Base-by-base conservation (phyloP, 257 asterid genomes). In the Dorcoceras hygrometricum region DNA sequence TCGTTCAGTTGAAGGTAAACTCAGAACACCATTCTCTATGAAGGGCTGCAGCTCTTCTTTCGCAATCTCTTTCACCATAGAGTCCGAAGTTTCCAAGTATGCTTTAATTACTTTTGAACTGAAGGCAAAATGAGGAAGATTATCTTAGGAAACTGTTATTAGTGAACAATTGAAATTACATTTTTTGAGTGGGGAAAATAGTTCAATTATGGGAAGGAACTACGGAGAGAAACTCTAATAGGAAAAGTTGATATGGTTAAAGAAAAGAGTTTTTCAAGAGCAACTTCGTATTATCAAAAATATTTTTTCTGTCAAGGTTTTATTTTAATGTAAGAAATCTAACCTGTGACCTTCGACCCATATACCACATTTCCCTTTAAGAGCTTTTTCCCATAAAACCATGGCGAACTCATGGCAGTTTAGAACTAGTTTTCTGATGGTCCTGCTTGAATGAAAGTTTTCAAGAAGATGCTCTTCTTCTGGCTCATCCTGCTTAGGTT, bases 311-410 rank as follows among this genome's bases (percentile, higher is more conserved):
- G n/a, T 3, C 0, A 14, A 14, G 51, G 6, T 39, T 11, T 39
- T 11, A 12, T 3, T 39, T 39, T 12, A 39, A n/a, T 25, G 48
- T 48, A 43, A 39, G n/a, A 36, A 57, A 23, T 59, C 76, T 56
- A 73, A 93, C 98, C 97, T 71, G 86, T 85, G 96, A 34, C 99
- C 97, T 71, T 90, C 85, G 46, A 81, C 88, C 96, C 84, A 87
- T 27, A 60, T 59, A 57, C 78, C 82, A 60, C 96, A 84, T 50
- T 81, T 87, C 31, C 99, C 96, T 76, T 82, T 77, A 57, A 94
- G 78, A 67, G 93, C 93, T 59, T 77, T 87, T 75, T 83, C 78
- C 78, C 84, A 77, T 32, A 83, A 72, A 18, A 65, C 73, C 19
- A 70, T 51, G 48, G 88, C 85, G 56, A 80, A 80, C 39, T 31